These are phyloP conservation scores for button mushroom (Agaricus bisporus) DNA, from an alignment of 768 basidiomycete species.

Conservation along the genomic window DNA sequence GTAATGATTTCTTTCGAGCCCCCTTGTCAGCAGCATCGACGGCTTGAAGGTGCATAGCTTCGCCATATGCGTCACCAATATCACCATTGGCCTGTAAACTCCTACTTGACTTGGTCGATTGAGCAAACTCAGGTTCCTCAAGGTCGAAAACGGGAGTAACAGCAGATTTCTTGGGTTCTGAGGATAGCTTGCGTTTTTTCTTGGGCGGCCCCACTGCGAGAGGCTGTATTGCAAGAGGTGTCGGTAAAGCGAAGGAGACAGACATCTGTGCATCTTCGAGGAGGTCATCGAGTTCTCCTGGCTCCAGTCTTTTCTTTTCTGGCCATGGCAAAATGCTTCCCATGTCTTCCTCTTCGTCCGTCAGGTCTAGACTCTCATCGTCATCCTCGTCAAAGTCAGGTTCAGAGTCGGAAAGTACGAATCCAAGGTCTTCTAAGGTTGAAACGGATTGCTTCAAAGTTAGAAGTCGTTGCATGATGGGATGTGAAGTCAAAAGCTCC, in stretches of 20 bases:
- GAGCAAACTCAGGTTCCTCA: slow-evolving; percentile 67
- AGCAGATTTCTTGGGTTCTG: slow-evolving; percentile 24
- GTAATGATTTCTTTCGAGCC: slow-evolving; percentile 73
- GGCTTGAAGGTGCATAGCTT: slow-evolving; percentile 58
- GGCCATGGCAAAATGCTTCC: slow-evolving; percentile 39
- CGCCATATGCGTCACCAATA: slow-evolving; percentile 62
- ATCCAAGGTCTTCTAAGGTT: slow-evolving; percentile 82
- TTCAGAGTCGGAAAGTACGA: slow-evolving; percentile 46
- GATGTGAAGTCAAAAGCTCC: slow-evolving; percentile 58
- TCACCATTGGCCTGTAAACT: slow-evolving; percentile 17
- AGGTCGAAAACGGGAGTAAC: slow-evolving; percentile 61
- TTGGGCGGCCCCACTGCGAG: slow-evolving; percentile 33
- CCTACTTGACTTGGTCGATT: slow-evolving; percentile 28
- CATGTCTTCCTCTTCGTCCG: slow-evolving; percentile 24
- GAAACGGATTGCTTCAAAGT: slow-evolving; percentile 76
- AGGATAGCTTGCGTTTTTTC: slow-evolving; percentile 54
- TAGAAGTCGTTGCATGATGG: slow-evolving; percentile 71
- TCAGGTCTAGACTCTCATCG: slow-evolving; percentile 18
- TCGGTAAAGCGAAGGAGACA: slow-evolving; percentile 15
- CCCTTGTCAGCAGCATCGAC: slow-evolving; percentile 82
- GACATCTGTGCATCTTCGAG: slow-evolving; percentile 41
- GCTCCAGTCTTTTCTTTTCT: slow-evolving; percentile 30
- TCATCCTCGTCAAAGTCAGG: slow-evolving; percentile 41
- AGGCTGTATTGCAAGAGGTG: neutral
- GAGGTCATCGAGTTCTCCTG: slow-evolving; percentile 48